Conservation (phyloP, 306 rosid genomes). For the Echinosophora koreensis region DNA sequence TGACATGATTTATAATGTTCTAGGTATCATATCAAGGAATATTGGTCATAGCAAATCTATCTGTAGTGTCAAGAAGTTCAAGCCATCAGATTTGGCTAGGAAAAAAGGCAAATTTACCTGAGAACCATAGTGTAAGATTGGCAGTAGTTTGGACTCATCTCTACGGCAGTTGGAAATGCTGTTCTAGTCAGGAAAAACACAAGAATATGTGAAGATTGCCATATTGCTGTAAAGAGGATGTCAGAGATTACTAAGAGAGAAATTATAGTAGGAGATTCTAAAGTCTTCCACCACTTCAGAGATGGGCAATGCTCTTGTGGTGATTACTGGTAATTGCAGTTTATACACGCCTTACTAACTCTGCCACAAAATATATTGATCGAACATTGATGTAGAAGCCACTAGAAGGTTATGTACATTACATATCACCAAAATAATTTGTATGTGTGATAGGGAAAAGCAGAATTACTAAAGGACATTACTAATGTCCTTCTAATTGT, state of each 20-base stretch:
- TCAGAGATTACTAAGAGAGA: slow-evolving; percentile 55
- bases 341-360: background rate
- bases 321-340: slow-evolving; percentile 60
- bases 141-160: slow-evolving; percentile 67
- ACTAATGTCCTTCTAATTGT: background rate
- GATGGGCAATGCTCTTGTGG: slow-evolving; percentile 65
- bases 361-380: background rate
- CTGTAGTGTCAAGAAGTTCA: slow-evolving; percentile 52
- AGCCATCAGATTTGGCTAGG: slow-evolving; percentile 50
- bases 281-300: slow-evolving; percentile 67
- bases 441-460: slow-evolving; percentile 11
- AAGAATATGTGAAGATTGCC: slow-evolving; percentile 69
- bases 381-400: background rate
- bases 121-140: slow-evolving; percentile 65
- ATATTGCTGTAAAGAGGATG: slow-evolving; percentile 55
- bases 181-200: slow-evolving; percentile 63
- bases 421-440: background rate
- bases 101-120: slow-evolving; percentile 46
- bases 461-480: slow-evolving; percentile 20
- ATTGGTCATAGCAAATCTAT: slow-evolving; percentile 40
- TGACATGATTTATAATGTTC: slow-evolving; percentile 52
- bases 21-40: slow-evolving; percentile 49
- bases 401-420: background rate
- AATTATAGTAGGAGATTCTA: slow-evolving; percentile 65
- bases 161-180: slow-evolving; percentile 58